These are phyloP conservation scores for Yamadazyma insecticola DNA, from an alignment of 805 yeast genomes.

Conservation along the genomic window DNA sequence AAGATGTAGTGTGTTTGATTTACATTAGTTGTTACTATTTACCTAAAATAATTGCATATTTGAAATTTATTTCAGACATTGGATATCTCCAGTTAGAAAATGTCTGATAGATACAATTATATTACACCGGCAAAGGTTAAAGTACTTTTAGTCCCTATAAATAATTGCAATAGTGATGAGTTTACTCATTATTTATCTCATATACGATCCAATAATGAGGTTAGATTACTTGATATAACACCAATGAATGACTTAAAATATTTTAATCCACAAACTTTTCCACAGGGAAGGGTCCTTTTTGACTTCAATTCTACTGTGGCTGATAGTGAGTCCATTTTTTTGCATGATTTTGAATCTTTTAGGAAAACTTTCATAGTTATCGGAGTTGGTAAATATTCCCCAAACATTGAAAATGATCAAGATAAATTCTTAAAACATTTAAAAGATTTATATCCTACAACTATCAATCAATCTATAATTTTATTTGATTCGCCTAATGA, in stretches of 20 bases:
- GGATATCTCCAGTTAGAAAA: no score
- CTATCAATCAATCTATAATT: slow-evolving; percentile 51
- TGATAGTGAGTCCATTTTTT: slow-evolving; percentile 56
- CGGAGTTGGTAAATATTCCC: slow-evolving; percentile 35
- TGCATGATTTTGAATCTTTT: slow-evolving; percentile 88
- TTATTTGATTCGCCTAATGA: slow-evolving; percentile 47
- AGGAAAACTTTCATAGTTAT: slow-evolving; percentile 67
- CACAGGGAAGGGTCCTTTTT: slow-evolving; percentile 68
- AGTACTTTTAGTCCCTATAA: slow-evolving; percentile 65
- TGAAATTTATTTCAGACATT: not conserved
- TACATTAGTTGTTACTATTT: no score
- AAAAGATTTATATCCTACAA: slow-evolving; percentile 42
- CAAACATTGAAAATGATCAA: slow-evolving; percentile 3
- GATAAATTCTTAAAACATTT: slow-evolving; percentile 19
- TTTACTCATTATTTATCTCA: slow-evolving; percentile 40
- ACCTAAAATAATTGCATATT: not conserved
- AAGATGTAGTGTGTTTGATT: no score
- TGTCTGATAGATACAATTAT: slow-evolving; percentile 41
- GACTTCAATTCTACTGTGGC: slow-evolving; percentile 45
- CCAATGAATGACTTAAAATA: slow-evolving; percentile 44
- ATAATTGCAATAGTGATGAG: slow-evolving; percentile 37
- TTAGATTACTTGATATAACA: slow-evolving; percentile 70
- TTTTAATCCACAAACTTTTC: slow-evolving; percentile 84
- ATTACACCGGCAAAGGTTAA: slow-evolving; percentile 64
- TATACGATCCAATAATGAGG: slow-evolving; percentile 51